phyloP scores from a whole-genome alignment of 768 basidiomycete genomes.

The Xerocomellus chrysenteron region DNA sequence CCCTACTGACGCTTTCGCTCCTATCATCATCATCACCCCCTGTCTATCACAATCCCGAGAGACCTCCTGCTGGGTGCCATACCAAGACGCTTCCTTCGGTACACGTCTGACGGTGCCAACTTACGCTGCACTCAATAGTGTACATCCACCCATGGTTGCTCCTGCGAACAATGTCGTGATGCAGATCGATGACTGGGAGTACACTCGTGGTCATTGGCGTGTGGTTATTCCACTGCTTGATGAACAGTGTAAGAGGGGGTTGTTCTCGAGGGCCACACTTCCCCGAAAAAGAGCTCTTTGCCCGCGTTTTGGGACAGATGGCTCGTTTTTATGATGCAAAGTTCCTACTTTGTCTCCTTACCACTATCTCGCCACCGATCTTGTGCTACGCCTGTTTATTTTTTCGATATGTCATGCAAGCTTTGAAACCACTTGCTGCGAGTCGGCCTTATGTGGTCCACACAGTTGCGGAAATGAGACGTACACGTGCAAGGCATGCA shows the following conservation, averaged over 20 bases:
- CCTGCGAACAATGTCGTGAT: conserved; percentile 22
- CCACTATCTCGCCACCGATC: neutral
- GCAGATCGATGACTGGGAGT: conserved; percentile 38
- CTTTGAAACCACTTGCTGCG: neutral
- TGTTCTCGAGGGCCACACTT: conserved; percentile 37
- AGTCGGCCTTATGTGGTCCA: conserved; percentile 5
- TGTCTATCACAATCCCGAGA: conserved; percentile 28
- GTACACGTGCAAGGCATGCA: conserved; percentile 11
- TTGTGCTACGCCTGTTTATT: no score
- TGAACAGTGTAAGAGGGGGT: conserved; percentile 45
- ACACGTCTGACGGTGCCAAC: conserved; percentile 36
- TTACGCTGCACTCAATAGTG: no score
- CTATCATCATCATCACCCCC: conserved; percentile 52
- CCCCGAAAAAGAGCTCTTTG: conserved; percentile 2
- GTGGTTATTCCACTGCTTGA: conserved; percentile 39
- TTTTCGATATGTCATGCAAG: neutral
- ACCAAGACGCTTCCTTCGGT: conserved; percentile 56
- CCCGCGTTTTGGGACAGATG: neutral
- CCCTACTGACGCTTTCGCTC: conserved; percentile 38
- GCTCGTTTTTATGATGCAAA: neutral
- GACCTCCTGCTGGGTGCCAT: conserved; percentile 45
- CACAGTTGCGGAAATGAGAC: conserved; percentile 13
- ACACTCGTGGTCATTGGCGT: no score
- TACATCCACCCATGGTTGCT: conserved; percentile 16
- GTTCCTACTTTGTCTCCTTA: neutral